Base-by-base conservation (phyloP, 176 grass and related monocot genomes). In the Lolium rigidum region DNA sequence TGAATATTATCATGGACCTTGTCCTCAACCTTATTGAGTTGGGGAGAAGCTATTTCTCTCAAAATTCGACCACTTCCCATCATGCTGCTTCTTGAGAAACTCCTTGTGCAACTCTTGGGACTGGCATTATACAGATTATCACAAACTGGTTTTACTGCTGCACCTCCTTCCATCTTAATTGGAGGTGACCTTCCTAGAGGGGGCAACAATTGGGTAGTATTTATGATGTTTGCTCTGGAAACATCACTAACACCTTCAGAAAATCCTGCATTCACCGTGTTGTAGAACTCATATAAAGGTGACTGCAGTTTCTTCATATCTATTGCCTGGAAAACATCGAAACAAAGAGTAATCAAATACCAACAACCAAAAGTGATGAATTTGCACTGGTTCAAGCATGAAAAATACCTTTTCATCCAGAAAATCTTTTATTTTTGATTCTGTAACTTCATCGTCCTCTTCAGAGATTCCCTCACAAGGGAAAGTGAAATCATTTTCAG, bases 261-360 rank as follows among this genome's bases (percentile, higher is more conserved):
- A 78, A 84, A 84, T 66, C 79, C 81, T 67, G 86, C 77, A 21
- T 95, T 93, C 78, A 92, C 85, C 52, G 89, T 95, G 86, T 95
- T 94, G 83, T 93, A 95, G 63, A 98, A 95, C 70, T 98, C 95
- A 64, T 92, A 98, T 77, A 98, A 85, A 89, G 93, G 93, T 64
- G 91, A 90, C 57, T 98, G 95, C 44, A 98, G 67, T 83, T 98
- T 98, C 91, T 94, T 95, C 74, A 98, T 86, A 87, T 98, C 95
- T 72, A 87, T 85, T 61, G 93, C 93, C 95, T 98, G 80, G 37
- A 2, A 82, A 78, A 51, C 70, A 46, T 15, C 52, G 17, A 84
- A 82, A 79, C 9, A 82, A 47, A 25, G 10, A 58, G 39, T 41
- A 81, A 67, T 4, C 26, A 38, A 70, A 2, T 51, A 79, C 15